Evolutionary conservation across 1,139 yeast genomes (phyloP).

Genomic region (Taiozyma sp.): DNA sequence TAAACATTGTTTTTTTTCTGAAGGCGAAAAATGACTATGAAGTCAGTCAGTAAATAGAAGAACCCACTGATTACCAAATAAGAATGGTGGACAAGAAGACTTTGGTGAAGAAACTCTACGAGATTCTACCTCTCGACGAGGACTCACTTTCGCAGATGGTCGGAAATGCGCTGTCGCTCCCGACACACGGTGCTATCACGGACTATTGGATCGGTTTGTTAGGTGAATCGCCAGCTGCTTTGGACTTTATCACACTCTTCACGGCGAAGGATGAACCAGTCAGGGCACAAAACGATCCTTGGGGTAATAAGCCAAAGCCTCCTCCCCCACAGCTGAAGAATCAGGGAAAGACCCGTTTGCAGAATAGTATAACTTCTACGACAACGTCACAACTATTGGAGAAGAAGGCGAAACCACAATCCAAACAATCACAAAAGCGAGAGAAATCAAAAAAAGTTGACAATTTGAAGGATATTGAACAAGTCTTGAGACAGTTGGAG

Average conservation of each 20-base stretch:
- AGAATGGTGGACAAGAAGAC: constrained; percentile 5
- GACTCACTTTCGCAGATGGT: constrained; percentile 40
- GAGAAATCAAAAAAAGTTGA: constrained; percentile 46
- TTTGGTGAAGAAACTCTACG: constrained; percentile 15
- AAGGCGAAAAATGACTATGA: not conserved
- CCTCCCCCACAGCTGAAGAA: constrained; percentile 22
- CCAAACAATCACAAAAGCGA: constrained; percentile 34
- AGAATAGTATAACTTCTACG: constrained; percentile 9
- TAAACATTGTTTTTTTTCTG: not conserved
- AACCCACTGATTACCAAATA: not conserved
- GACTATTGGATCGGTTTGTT: constrained; percentile 47
- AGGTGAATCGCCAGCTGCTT: constrained; percentile 41
- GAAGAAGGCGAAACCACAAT: constrained; percentile 9
- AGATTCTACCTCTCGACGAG: constrained; percentile 45
- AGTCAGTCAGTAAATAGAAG: too few relatives aligned
- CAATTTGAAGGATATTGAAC: constrained; percentile 51
- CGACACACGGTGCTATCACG: constrained; percentile 38
- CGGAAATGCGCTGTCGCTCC: constrained; percentile 41
- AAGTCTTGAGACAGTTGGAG: constrained; percentile 35
- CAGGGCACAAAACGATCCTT: constrained; percentile 6
- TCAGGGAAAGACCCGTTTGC: constrained; percentile 7
- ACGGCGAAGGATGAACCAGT: constrained; percentile 9
- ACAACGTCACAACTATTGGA: constrained; percentile 39
- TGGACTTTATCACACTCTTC: constrained; percentile 24
- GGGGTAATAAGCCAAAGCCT: constrained; percentile 18